Conservation (phyloP, 1,284 basidiomycete species). For the Lentinus polychrous region DNA sequence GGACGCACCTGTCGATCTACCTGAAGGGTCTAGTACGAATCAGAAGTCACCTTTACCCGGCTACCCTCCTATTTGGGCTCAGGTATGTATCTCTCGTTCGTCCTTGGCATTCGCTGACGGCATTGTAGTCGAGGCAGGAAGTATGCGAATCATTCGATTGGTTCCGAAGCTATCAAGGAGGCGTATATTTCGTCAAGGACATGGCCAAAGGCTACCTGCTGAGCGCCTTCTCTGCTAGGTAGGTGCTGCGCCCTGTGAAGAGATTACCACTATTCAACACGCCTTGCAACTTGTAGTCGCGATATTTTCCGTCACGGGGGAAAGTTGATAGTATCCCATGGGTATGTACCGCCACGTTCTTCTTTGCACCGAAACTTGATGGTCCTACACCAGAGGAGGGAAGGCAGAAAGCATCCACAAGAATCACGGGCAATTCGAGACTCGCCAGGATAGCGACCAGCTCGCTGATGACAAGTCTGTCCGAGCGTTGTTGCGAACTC, state of each 20-base stretch:
- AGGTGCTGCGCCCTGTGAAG: constrained; percentile 12
- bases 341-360: constrained; percentile 37
- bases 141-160: constrained; percentile 69
- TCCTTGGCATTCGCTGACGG: not conserved
- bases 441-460: constrained; percentile 50
- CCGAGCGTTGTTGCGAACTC: constrained; percentile 54
- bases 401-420: constrained; percentile 50
- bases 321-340: constrained; percentile 71
- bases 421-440: constrained; percentile 30
- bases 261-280: constrained; percentile 4
- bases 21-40: not conserved
- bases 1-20: not conserved
- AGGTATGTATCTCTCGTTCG: constrained; percentile 20
- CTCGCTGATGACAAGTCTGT: constrained; percentile 61
- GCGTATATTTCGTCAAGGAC: constrained; percentile 61
- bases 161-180: constrained; percentile 72
- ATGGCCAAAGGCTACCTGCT: constrained; percentile 67
- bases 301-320: constrained; percentile 59
- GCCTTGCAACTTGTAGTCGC: constrained; percentile 36
- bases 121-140: constrained; percentile 65
- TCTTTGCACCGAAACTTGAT: not conserved
- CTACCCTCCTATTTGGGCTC: constrained; percentile 30
- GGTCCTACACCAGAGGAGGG: constrained; percentile 36
- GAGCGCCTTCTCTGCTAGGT: constrained; percentile 62
- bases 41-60: constrained; percentile 11